Evolutionary conservation across 768 basidiomycete genomes (phyloP).

Genomic region (Cystofilobasidium bisporidii): DNA sequence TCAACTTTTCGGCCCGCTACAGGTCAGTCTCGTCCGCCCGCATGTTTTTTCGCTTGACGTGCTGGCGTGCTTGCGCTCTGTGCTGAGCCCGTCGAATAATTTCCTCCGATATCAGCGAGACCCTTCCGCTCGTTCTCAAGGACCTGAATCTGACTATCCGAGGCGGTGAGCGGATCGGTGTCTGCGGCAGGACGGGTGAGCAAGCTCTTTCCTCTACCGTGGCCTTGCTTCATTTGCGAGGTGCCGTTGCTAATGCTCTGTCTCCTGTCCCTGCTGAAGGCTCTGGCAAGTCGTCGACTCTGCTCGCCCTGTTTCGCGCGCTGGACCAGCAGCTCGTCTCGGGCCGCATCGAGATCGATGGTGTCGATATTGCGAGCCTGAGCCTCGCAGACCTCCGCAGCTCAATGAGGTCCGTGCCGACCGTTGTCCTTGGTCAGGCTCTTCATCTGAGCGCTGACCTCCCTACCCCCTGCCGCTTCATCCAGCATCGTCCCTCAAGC

Average conservation of each 20-base stretch:
- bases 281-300: conserved; percentile 32
- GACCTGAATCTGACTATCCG: conserved; percentile 23
- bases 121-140: conserved; percentile 27
- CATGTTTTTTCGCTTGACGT: too few relatives aligned
- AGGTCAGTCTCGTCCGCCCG: neutral
- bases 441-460: neutral
- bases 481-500: conserved; percentile 19
- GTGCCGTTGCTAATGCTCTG: too few relatives aligned
- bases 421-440: conserved; percentile 5
- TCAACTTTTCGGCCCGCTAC: conserved; percentile 6
- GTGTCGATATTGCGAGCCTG: conserved; percentile 26
- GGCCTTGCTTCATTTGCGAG: neutral
- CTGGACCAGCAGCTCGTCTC: conserved; percentile 25
- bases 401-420: conserved; percentile 28
- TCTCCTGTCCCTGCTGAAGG: conserved; percentile 14
- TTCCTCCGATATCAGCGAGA: neutral
- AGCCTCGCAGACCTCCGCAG: conserved; percentile 24
- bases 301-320: conserved; percentile 31
- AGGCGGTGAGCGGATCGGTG: conserved; percentile 31
- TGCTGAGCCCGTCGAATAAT: neutral
- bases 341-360: conserved; percentile 29
- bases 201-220: neutral
- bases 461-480: conserved; percentile 20
- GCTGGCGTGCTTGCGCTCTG: neutral
- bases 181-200: conserved; percentile 29